Evolutionary conservation across 2,329 filamentous ascomycete genomes (phyloP).

Genomic region (Sordariomycetes sp.): DNA sequence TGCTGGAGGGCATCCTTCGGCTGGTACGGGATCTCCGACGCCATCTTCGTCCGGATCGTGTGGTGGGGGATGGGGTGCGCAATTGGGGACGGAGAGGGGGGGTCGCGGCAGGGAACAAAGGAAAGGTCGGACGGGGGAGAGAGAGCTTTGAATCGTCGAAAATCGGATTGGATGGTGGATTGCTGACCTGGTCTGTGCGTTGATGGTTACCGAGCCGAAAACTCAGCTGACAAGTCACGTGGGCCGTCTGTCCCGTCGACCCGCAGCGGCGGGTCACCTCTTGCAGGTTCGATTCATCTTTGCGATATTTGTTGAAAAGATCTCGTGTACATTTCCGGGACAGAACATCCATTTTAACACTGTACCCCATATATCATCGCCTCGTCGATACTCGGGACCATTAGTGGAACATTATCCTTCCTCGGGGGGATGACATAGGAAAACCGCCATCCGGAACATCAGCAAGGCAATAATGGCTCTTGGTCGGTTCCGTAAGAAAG

Average conservation of each 20-base stretch:
- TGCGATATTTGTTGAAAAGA: no score
- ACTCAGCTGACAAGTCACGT: constrained; percentile 1
- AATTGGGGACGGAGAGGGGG: neutral
- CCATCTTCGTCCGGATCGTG: constrained; percentile 2
- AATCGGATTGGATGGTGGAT: constrained; percentile 3
- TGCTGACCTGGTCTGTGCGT: neutral
- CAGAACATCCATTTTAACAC: no score
- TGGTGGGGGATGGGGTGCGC: neutral
- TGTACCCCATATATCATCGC: no score
- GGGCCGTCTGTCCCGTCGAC: neutral
- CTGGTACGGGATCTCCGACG: constrained; percentile 37
- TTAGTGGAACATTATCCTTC: no score
- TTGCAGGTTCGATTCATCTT: no score
- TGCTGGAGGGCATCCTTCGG: constrained; percentile 64
- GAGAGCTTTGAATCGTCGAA: constrained; percentile 3
- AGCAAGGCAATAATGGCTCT: no score
- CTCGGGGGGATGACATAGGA: no score
- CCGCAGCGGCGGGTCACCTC: no score
- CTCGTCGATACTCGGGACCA: no score
- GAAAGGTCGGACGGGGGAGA: neutral
- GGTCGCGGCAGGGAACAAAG: neutral
- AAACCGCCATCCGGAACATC: no score
- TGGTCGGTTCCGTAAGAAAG: no score
- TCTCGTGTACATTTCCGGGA: no score
- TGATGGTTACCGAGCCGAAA: neutral